Evolutionary conservation across 169 alveolate genomes (phyloP).

Genomic region (Plasmodium adleri): DNA sequence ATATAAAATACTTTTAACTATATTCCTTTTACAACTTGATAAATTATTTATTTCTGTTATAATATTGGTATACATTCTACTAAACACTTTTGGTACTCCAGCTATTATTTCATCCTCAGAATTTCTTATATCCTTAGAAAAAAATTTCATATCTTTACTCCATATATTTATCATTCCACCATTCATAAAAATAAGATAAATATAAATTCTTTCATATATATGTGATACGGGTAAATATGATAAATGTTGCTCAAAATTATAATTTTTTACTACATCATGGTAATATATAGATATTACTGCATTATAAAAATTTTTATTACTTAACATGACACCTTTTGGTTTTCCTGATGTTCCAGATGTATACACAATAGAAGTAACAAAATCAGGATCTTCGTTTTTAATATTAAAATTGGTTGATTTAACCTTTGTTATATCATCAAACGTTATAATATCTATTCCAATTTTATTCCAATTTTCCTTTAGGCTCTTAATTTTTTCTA

Average conservation of each 20-base stretch:
- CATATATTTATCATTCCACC: constrained; percentile 22
- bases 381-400: constrained; percentile 75
- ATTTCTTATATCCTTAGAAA: neutral
- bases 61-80: constrained; percentile 22
- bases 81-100: constrained; percentile 67
- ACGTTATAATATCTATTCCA: neutral
- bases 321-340: constrained; percentile 98
- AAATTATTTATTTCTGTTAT: constrained; percentile 19
- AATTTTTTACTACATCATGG: neutral
- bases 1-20: constrained; percentile 1
- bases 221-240: constrained; percentile 97
- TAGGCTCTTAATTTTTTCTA: neutral
- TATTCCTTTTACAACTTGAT: constrained; percentile 4
- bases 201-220: constrained; percentile 92
- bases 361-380: constrained; percentile 92
- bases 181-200: constrained; percentile 38
- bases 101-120: constrained; percentile 9
- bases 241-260: constrained; percentile 78
- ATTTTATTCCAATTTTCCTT: neutral
- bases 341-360: constrained; percentile 99
- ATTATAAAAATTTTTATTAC: constrained; percentile 81
- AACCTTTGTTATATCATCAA: neutral
- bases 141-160: constrained; percentile 22
- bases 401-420: neutral
- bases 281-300: neutral